These are phyloP conservation scores for Bipolaris oryzae DNA, from an alignment of 2,329 filamentous ascomycete genomes.

Conservation along the genomic window DNA sequence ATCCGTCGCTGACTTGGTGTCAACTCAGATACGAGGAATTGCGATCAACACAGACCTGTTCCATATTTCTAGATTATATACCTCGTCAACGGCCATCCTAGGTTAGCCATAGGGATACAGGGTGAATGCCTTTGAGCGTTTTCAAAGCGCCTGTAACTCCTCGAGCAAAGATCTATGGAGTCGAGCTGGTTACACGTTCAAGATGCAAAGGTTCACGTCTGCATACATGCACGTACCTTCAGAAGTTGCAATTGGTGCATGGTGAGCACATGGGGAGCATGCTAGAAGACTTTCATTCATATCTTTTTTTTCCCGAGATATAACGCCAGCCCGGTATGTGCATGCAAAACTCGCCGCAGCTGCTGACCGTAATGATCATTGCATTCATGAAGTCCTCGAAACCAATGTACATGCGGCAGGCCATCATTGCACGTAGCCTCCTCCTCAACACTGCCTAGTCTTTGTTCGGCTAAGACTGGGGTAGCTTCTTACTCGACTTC, in stretches of 20 bases:
- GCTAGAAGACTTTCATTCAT: slow-evolving; percentile 47
- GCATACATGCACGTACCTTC: not conserved
- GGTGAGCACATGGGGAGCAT: slow-evolving; percentile 17
- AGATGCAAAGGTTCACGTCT: not conserved
- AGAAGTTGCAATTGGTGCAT: not conserved
- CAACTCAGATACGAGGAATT: not conserved
- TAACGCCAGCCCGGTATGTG: slow-evolving; percentile 43
- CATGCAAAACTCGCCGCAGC: slow-evolving; percentile 40
- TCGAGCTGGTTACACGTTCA: not conserved
- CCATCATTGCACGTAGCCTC: slow-evolving; percentile 27
- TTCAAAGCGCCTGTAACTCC: not conserved
- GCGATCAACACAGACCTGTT: not conserved
- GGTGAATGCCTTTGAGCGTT: not conserved
- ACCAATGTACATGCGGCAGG: slow-evolving; percentile 33
- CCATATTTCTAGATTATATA: not conserved
- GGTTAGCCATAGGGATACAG: not conserved
- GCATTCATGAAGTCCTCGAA: slow-evolving; percentile 27
- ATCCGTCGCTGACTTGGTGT: slow-evolving; percentile 2
- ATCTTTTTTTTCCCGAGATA: slow-evolving; percentile 41
- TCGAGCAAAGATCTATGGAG: too few species aligned
- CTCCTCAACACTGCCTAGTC: slow-evolving; percentile 26
- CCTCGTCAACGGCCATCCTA: not conserved
- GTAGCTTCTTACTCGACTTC: slow-evolving; percentile 75
- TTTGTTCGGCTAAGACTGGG: slow-evolving; percentile 14
- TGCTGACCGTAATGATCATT: slow-evolving; percentile 28